Percentiles rank a stretch among this genome's conserved stretches.
phyloP scores from a whole-genome alignment of 2,329 filamentous ascomycete species.

The Scleromitrula shiraiana region DNA sequence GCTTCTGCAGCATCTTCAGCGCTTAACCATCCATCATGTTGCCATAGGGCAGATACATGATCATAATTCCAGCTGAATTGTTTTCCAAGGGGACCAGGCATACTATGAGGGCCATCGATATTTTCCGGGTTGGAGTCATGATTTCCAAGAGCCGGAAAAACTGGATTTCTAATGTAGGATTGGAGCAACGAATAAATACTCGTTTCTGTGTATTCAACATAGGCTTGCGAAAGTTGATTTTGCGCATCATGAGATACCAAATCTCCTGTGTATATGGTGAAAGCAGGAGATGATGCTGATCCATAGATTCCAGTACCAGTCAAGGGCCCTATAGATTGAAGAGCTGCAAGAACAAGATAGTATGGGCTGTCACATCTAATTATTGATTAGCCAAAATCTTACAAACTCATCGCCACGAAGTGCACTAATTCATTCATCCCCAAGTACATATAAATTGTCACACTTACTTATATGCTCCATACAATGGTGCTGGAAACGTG shows the following conservation, averaged over 20 bases:
- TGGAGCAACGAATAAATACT: slow-evolving; percentile 48
- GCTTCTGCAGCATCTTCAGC: slow-evolving; percentile 38
- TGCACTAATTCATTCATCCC: slow-evolving; percentile 1
- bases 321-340: slow-evolving; percentile 47
- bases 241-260: slow-evolving; percentile 47
- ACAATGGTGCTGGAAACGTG: slow-evolving; percentile 42
- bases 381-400: no score
- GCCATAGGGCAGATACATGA: slow-evolving; percentile 46
- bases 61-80: slow-evolving; percentile 53
- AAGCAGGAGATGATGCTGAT: slow-evolving; percentile 37
- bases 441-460: neutral
- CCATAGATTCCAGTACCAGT: slow-evolving; percentile 42
- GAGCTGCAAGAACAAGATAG: slow-evolving; percentile 45
- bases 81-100: slow-evolving; percentile 44
- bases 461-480: slow-evolving; percentile 41
- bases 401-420: no score
- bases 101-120: slow-evolving; percentile 43
- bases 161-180: slow-evolving; percentile 45
- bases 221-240: slow-evolving; percentile 42
- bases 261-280: slow-evolving; percentile 46
- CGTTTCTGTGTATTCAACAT: slow-evolving; percentile 45
- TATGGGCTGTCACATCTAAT: slow-evolving; percentile 49
- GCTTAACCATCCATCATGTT: slow-evolving; percentile 47
- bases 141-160: slow-evolving; percentile 49
- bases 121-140: slow-evolving; percentile 48